These are phyloP conservation scores for Dittrichia graveolens DNA, from an alignment of 129 eudicot species.

Conservation along the genomic window DNA sequence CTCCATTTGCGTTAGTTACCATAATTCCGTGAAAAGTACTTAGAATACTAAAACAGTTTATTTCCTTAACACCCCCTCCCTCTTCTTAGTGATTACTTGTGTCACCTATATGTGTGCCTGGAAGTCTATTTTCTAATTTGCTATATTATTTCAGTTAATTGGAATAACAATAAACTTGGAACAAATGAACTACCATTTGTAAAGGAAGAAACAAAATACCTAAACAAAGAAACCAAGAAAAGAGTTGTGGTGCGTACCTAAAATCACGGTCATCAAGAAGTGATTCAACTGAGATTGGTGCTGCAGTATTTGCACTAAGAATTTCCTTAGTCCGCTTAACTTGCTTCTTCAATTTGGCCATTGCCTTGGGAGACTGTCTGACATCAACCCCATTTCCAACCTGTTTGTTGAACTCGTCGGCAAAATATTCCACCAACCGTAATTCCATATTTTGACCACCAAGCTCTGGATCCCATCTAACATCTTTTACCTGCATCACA, in stretches of 20 bases:
- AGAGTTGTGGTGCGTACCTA: constrained; percentile 49
- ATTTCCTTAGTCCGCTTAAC: constrained; percentile 99
- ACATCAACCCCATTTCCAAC: constrained; percentile 90
- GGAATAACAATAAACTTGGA: background rate
- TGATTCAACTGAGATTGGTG: constrained; percentile 97
- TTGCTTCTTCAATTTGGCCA: constrained; percentile 98
- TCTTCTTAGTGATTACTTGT: background rate
- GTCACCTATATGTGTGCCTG: background rate
- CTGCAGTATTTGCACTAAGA: constrained; percentile 93
- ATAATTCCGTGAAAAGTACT: background rate
- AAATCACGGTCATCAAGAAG: constrained; percentile 94
- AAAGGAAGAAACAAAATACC: constrained; percentile 7
- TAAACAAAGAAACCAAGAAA: constrained; percentile 10
- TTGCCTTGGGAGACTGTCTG: constrained; percentile 86
- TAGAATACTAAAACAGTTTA: background rate
- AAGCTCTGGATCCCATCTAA: constrained; percentile 88
- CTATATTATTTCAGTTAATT: constrained; percentile 2
- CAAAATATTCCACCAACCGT: constrained; percentile 93
- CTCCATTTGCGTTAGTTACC: background rate
- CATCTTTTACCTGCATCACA: constrained; percentile 80
- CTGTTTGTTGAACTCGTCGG: constrained; percentile 89
- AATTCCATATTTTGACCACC: constrained; percentile 94
- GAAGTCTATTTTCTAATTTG: background rate
- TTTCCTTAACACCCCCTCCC: background rate
- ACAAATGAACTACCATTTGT: background rate